Base-by-base conservation (phyloP, 805 yeast species). In the Cyberlindnera mycetangii region DNA sequence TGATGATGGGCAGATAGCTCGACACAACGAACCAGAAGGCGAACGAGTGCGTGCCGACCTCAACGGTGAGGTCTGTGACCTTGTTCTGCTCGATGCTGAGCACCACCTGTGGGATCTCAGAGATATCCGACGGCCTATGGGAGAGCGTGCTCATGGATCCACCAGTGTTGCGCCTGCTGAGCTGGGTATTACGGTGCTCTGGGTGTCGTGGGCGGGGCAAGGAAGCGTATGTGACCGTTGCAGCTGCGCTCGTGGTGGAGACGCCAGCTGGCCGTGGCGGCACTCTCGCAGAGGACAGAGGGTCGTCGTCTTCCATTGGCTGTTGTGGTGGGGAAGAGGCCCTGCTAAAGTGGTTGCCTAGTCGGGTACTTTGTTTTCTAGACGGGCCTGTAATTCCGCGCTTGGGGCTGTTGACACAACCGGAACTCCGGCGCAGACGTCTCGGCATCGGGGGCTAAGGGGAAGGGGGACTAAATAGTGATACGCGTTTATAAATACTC, bases 1-100 rank as follows among this genome's bases (percentile, higher is more conserved):
- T 81, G 7, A 83, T 59, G 20, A 88, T 72, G 0, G 96, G 96
- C 51, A 87, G 74, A 52, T 81, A 81, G 3, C 84, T 74, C 3
- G 90, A 80, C 0, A 83, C 62, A 12, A 74, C 55, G 52, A 83
- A 84, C 93, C 95, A 87, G 28, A 63, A 47, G 10, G 56, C 55
- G 24, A 56, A 57, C 15, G 30, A 8, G 1, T 4, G 5, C 0
- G 58, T 38, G 9, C 60, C 60, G 3, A 52, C 55, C 8, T 44
- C 41, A 5, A 53, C 51, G 1, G 30, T 34, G 19, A 57, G 40
- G 11, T 41, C 51, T 1, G 37, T 33, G 18, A 56, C 45, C 24
- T 57, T 57, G 7, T 46, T 22, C 32, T 45, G 44, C n/a, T 49
- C 41, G 5, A 56, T 27, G 12, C 43, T 45, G 4, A 52, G 35